These are phyloP conservation scores for Themeda triandra DNA, from an alignment of 176 grass and related monocot species.

Conservation along the genomic window DNA sequence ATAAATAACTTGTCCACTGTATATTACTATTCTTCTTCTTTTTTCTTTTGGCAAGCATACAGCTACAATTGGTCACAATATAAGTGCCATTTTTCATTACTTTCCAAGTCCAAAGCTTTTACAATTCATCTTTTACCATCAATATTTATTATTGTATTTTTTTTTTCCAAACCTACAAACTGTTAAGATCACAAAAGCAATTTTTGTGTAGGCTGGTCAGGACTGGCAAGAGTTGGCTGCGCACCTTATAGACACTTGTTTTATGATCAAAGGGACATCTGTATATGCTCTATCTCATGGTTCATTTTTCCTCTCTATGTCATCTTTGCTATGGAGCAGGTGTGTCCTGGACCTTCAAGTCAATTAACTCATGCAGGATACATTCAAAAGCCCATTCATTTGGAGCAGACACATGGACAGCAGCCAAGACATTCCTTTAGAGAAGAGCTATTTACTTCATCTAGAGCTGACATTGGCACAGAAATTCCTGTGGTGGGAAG, in stretches of 20 bases:
- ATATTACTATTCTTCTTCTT: not conserved
- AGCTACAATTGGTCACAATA: not conserved
- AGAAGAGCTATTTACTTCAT: slow-evolving; percentile 33
- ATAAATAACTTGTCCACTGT: not conserved
- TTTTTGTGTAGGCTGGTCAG: not conserved
- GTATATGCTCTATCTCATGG: slow-evolving; percentile 2
- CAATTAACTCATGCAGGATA: slow-evolving; percentile 28
- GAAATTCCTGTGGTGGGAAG: not conserved
- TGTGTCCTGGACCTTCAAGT: slow-evolving; percentile 2
- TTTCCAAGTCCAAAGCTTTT: not conserved
- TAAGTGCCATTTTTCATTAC: not conserved
- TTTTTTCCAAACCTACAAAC: not conserved
- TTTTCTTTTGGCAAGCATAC: not conserved
- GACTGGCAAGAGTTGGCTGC: not conserved
- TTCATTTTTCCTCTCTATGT: slow-evolving; percentile 14
- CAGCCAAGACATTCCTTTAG: slow-evolving; percentile 13
- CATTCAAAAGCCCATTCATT: slow-evolving; percentile 20
- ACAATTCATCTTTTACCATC: not conserved
- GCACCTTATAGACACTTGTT: slow-evolving; percentile 9
- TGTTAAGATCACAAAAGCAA: not conserved
- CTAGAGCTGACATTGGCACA: slow-evolving; percentile 16
- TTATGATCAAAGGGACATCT: slow-evolving; percentile 9
- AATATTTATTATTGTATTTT: not conserved
- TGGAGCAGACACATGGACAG: slow-evolving; percentile 9
- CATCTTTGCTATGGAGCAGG: slow-evolving; percentile 17